A percentile compares a stretch with the other conserved stretches of the same genome.
Evolutionary conservation across 495 filamentous ascomycete genomes (phyloP).

Genomic region (Lepidopterella palustris): DNA sequence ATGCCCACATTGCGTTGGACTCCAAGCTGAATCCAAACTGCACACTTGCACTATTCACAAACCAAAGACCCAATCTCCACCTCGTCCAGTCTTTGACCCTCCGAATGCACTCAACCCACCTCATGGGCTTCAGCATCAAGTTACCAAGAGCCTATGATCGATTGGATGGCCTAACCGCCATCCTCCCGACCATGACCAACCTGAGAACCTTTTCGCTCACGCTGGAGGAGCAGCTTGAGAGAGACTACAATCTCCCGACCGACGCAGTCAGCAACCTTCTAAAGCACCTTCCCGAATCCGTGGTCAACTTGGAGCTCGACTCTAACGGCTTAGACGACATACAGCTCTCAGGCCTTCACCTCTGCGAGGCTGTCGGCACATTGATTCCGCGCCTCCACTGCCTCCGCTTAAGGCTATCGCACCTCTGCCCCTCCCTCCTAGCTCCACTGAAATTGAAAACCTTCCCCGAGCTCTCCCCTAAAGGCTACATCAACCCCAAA

Average conservation of each 20-base stretch:
- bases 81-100: constrained; percentile 5
- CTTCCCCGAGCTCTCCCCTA: background rate
- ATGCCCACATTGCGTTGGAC: background rate
- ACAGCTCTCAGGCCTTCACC: background rate
- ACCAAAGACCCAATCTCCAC: background rate
- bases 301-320: constrained; percentile 5
- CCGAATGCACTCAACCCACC: constrained; percentile 1
- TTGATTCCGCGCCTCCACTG: constrained; percentile 4
- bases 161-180: background rate
- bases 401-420: constrained; percentile 1
- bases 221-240: background rate
- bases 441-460: background rate
- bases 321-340: background rate
- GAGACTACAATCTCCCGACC: constrained; percentile 1
- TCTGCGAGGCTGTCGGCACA: constrained; percentile 5
- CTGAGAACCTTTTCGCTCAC: constrained; percentile 1
- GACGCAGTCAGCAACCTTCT: background rate
- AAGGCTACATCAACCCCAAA: background rate
- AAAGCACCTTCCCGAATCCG: constrained; percentile 4
- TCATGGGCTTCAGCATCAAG: constrained; percentile 11
- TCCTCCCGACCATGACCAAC: background rate
- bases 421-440: background rate
- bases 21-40: background rate
- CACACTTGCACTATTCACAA: background rate
- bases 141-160: background rate